Conservation (phyloP, 768 basidiomycete species). For the Lactarius indigo region DNA sequence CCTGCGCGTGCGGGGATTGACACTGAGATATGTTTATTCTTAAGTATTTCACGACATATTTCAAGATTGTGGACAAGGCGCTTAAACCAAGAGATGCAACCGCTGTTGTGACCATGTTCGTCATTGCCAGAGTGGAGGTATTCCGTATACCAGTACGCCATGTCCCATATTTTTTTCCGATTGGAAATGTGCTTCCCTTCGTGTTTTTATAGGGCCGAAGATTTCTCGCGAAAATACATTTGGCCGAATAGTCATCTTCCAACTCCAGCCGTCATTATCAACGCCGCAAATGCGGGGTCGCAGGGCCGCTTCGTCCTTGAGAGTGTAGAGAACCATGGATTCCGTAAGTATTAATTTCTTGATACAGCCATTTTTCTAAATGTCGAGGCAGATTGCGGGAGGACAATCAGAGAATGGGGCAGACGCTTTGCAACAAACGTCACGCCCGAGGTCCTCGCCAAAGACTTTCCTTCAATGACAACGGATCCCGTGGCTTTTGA, state of each 20-base stretch:
- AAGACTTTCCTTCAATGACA: conserved; percentile 55
- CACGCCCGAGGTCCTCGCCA: conserved; percentile 50
- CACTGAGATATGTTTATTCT: not conserved
- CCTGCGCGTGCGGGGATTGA: not conserved
- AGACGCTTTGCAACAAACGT: conserved; percentile 41
- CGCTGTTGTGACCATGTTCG: conserved; percentile 65
- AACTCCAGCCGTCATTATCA: conserved; percentile 74
- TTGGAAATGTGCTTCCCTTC: not conserved
- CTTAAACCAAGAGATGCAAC: conserved; percentile 55
- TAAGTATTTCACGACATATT: conserved; percentile 51
- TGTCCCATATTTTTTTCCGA: not conserved
- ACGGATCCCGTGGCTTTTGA: conserved; percentile 51
- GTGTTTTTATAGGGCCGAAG: conserved; percentile 52
- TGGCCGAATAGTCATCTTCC: conserved; percentile 89
- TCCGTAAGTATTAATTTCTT: conserved; percentile 45
- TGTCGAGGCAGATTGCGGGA: conserved; percentile 27
- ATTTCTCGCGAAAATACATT: conserved; percentile 86
- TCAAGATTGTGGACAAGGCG: conserved; percentile 43
- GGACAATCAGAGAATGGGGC: conserved; percentile 32
- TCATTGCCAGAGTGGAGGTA: conserved; percentile 45
- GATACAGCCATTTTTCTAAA: conserved; percentile 1
- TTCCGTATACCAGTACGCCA: conserved; percentile 59
- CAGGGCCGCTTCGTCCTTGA: conserved; percentile 79
- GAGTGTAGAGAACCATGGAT: conserved; percentile 78
- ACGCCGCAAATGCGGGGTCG: conserved; percentile 64